A percentile compares a stretch with the other conserved stretches of the same genome.
Conservation (phyloP, 208 protist species). For the Acanthamoeba triangularis region DNA sequence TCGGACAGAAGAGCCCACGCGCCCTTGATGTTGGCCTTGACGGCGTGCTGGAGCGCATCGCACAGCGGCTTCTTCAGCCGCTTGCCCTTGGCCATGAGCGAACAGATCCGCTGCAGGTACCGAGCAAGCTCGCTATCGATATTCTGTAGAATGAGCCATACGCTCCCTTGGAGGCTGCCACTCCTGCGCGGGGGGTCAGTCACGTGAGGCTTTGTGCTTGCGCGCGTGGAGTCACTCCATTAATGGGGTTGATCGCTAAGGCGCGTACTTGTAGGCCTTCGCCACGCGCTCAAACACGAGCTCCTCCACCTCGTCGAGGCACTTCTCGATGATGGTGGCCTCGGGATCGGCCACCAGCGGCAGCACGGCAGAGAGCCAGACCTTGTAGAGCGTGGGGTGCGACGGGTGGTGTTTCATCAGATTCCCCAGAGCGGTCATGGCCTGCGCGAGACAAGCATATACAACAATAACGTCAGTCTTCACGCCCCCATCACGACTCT, state of each 20-base stretch:
- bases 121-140: conserved; percentile 50
- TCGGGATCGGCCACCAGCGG: conserved; percentile 67
- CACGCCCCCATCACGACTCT: neutral
- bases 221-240: too few species aligned
- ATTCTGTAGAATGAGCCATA: conserved; percentile 71
- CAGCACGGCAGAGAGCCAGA: conserved; percentile 61
- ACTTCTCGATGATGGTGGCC: conserved; percentile 54
- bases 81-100: conserved; percentile 61
- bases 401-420: conserved; percentile 31
- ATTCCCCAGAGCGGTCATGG: conserved; percentile 56
- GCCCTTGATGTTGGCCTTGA: conserved; percentile 48
- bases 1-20: conserved; percentile 55
- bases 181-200: neutral
- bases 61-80: conserved; percentile 53
- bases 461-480: rapidly evolving
- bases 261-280: conserved; percentile 53
- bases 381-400: conserved; percentile 64
- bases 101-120: conserved; percentile 60
- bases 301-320: conserved; percentile 72
- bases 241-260: too few species aligned
- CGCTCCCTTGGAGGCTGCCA: neutral
- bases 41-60: conserved; percentile 66
- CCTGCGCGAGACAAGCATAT: neutral
- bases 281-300: conserved; percentile 25
- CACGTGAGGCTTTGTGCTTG: neutral